Evolutionary conservation across 805 yeast genomes (phyloP).

Genomic region (Pichia deserticola): DNA sequence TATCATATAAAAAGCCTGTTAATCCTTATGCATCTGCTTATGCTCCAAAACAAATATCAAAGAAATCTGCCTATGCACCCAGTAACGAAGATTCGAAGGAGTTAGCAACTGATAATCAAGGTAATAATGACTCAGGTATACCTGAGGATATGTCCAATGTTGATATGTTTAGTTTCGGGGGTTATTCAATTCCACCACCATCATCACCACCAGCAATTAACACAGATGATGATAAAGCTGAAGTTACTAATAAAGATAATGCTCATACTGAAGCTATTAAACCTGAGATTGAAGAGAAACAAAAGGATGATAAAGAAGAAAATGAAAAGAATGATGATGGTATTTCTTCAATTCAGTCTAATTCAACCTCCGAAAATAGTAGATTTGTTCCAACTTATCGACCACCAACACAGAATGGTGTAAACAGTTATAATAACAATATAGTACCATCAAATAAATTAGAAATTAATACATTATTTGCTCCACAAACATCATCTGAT

Average conservation of each 20-base stretch:
- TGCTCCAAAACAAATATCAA: slow-evolving; percentile 1
- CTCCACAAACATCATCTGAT: slow-evolving; percentile 17
- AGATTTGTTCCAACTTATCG: slow-evolving; percentile 1
- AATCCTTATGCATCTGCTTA: slow-evolving; percentile 10
- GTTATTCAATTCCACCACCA: slow-evolving; percentile 22
- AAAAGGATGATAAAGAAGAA: background rate
- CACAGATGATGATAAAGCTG: background rate
- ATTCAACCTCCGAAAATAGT: background rate
- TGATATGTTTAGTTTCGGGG: slow-evolving; percentile 28
- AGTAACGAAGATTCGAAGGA: background rate
- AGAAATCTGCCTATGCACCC: slow-evolving; percentile 3
- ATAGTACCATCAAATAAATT: too few relatives aligned
- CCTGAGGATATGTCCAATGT: slow-evolving; percentile 13
- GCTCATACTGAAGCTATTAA: background rate
- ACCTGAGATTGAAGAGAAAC: background rate
- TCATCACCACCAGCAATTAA: background rate
- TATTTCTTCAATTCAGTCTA: background rate
- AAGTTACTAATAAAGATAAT: background rate
- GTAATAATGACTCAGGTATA: slow-evolving; percentile 6
- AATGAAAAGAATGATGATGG: too few relatives aligned
- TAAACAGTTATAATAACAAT: background rate
- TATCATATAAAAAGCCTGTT: background rate
- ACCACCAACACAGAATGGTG: slow-evolving; percentile 1
- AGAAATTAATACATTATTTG: slow-evolving; percentile 20
- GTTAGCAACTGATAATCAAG: background rate